These are phyloP conservation scores for Nymphaea colorata DNA, from an alignment of 164 flowering plant species.

Conservation along the genomic window DNA sequence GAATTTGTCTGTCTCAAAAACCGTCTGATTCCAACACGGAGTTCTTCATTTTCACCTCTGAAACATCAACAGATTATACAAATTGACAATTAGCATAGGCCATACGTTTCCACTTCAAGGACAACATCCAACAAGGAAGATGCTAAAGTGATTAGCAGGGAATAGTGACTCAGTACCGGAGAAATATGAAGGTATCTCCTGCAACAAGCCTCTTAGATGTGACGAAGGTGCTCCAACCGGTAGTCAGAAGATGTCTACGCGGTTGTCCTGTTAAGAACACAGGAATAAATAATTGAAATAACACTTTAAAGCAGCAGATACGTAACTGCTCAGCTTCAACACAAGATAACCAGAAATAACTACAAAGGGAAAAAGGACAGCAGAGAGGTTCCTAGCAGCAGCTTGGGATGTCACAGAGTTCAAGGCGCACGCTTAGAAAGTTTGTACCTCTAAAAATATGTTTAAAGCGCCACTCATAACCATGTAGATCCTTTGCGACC, in stretches of 20 bases:
- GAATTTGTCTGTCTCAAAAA: constrained; percentile 52
- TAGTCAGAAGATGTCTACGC: constrained; percentile 85
- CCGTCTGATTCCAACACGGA: constrained; percentile 84
- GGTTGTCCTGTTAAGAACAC: constrained; percentile 58
- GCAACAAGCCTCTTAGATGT: constrained; percentile 83
- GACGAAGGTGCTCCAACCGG: constrained; percentile 97
- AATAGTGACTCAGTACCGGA: constrained; percentile 37
- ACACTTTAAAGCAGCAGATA: too few relatives aligned
- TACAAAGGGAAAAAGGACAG: too few relatives aligned
- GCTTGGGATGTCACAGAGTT: too few relatives aligned
- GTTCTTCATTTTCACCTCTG: constrained; percentile 75
- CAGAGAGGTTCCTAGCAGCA: too few relatives aligned
- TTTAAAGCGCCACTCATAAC: constrained; percentile 71
- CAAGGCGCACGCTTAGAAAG: too few relatives aligned
- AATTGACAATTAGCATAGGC: not conserved
- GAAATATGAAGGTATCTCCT: constrained; percentile 88
- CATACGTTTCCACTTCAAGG: not conserved
- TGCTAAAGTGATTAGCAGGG: too few relatives aligned
- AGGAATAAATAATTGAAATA: too few relatives aligned
- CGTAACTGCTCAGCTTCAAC: too few relatives aligned
- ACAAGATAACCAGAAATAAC: too few relatives aligned
- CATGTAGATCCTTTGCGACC: constrained; percentile 75
- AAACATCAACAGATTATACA: constrained; percentile 3
- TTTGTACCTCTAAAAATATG: constrained; percentile 69
- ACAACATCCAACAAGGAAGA: not conserved